Conservation (phyloP, 1,284 basidiomycete genomes). For the Fomitopsis betulina region DNA sequence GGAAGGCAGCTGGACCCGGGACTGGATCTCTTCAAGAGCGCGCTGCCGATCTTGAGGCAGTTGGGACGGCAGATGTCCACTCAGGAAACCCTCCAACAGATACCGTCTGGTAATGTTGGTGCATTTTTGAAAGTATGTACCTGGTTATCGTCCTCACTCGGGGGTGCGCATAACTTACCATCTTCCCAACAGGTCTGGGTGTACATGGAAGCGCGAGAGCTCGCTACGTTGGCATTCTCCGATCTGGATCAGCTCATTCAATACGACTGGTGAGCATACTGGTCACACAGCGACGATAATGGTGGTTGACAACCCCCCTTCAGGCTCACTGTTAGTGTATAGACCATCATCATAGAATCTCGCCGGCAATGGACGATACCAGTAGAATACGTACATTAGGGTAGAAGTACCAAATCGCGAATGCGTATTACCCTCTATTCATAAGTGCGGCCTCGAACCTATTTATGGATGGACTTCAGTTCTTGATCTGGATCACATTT, state of each 20-base stretch:
- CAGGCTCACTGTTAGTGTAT: constrained; percentile 30
- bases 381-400: background rate
- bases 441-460: too few relatives aligned
- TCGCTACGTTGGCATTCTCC: constrained; percentile 74
- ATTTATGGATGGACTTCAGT: too few relatives aligned
- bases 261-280: constrained; percentile 64
- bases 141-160: background rate
- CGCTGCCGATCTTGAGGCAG: constrained; percentile 86
- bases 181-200: constrained; percentile 68
- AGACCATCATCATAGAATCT: constrained; percentile 6
- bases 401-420: background rate
- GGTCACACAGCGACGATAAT: background rate
- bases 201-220: constrained; percentile 83
- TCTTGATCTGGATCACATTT: too few relatives aligned
- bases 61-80: constrained; percentile 86
- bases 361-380: background rate
- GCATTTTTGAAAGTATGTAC: constrained; percentile 75
- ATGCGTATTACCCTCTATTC: background rate
- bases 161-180: background rate
- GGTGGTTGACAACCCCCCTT: background rate
- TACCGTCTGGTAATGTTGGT: constrained; percentile 69
- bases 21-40: constrained; percentile 91
- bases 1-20: constrained; percentile 91
- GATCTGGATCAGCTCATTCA: constrained; percentile 77
- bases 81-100: constrained; percentile 61